Evolutionary conservation across 208 protist species (phyloP).

Genomic region (Leishmania turanica): DNA sequence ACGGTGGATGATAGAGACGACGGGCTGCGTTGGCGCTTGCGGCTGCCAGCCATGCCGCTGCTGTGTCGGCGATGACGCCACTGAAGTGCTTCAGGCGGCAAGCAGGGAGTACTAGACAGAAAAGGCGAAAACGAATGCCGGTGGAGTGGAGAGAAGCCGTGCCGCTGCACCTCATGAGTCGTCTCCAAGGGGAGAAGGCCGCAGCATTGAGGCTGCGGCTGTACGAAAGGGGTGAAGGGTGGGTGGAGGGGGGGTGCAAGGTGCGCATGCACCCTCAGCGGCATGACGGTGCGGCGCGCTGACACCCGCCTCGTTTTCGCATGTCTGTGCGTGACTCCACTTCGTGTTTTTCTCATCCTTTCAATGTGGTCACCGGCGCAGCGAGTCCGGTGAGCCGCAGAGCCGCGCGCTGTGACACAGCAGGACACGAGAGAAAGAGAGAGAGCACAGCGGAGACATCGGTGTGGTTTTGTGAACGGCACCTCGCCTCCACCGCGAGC

Average conservation of each 20-base stretch:
- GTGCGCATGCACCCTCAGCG: not conserved
- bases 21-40: constrained; percentile 19
- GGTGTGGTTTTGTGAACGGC: not conserved
- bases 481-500: not conserved
- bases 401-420: not conserved
- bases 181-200: not conserved
- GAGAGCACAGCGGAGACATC: not conserved
- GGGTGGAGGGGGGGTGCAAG: not conserved
- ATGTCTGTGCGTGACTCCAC: not conserved
- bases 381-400: not conserved
- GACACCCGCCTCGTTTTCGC: not conserved
- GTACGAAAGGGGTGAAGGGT: not conserved
- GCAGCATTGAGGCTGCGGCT: not conserved
- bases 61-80: not conserved
- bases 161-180: not conserved
- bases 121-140: not conserved
- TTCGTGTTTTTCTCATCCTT: not conserved
- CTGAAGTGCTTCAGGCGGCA: not conserved
- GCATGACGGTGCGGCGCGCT: not conserved
- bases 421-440: not conserved
- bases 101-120: not conserved
- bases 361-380: too few relatives aligned
- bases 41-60: constrained; percentile 14
- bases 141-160: not conserved
- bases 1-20: not conserved